phyloP scores from a whole-genome alignment of 1,139 yeast species.

The Nakaseomyces nivariensis region DNA sequence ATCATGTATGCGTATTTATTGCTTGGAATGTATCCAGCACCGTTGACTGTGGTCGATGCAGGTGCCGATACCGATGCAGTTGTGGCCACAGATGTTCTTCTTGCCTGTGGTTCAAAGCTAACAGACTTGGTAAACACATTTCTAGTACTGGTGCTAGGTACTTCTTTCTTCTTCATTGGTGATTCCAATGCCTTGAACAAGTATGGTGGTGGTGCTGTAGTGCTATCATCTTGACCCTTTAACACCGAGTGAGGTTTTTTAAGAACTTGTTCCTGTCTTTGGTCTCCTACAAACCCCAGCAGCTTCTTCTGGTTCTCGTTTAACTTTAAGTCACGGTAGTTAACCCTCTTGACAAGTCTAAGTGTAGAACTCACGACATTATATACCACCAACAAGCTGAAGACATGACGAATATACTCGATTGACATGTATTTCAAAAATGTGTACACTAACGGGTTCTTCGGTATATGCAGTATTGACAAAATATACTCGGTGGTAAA shows the following conservation, averaged over 20 bases:
- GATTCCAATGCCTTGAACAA: slow-evolving; percentile 27
- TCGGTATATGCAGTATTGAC: background rate
- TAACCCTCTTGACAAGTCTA: slow-evolving; percentile 28
- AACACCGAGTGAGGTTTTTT: background rate
- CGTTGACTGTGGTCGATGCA: slow-evolving; percentile 5
- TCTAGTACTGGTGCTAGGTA: background rate
- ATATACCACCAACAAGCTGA: slow-evolving; percentile 30
- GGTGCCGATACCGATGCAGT: background rate
- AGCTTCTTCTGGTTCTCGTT: slow-evolving; percentile 35
- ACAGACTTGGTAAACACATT: background rate
- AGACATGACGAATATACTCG: slow-evolving; percentile 11
- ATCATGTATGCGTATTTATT: slow-evolving; percentile 36
- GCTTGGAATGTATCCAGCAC: slow-evolving; percentile 33
- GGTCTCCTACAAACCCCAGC: slow-evolving; percentile 30
- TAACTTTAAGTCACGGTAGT: slow-evolving; percentile 34
- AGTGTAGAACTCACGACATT: slow-evolving; percentile 32
- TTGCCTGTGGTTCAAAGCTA: slow-evolving; percentile 12
- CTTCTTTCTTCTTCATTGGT: slow-evolving; percentile 14
- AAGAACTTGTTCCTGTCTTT: background rate
- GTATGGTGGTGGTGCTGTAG: slow-evolving; percentile 18
- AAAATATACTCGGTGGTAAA: background rate
- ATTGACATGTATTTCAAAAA: slow-evolving; percentile 2
- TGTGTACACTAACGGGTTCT: background rate
- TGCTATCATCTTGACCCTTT: background rate
- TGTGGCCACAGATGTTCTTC: slow-evolving; percentile 3